Evolutionary conservation across 306 rosid genomes (phyloP).

Genomic region (Fragaria vesca): DNA sequence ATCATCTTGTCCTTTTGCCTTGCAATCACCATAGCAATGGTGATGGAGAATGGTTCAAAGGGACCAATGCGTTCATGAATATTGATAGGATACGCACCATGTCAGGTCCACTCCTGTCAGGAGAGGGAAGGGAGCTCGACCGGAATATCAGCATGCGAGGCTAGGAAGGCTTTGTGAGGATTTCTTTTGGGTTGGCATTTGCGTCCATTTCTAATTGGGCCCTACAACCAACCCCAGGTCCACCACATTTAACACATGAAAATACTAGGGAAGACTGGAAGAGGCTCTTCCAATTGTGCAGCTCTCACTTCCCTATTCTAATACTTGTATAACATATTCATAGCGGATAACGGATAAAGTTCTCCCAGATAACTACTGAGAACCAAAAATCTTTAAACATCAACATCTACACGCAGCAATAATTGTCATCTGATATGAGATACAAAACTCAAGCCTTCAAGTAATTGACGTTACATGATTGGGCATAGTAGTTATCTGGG

Average conservation of each 20-base stretch:
- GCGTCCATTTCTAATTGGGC: not conserved
- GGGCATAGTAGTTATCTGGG: not conserved
- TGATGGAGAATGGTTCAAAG: not conserved
- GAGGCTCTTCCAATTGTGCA: not conserved
- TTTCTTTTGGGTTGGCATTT: not conserved
- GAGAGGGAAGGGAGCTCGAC: no score
- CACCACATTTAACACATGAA: not conserved
- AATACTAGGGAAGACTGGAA: no score
- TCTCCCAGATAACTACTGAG: not conserved
- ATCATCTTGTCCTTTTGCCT: not conserved
- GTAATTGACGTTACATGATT: not conserved
- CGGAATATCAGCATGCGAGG: not conserved
- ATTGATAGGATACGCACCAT: not conserved
- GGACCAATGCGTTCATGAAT: not conserved
- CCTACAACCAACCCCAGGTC: not conserved
- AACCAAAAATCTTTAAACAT: not conserved
- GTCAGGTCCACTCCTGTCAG: not conserved
- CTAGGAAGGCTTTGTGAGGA: not conserved
- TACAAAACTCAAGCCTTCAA: slow-evolving; percentile 9
- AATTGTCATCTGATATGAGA: slow-evolving; percentile 10
- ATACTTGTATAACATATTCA: not conserved
- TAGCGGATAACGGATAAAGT: not conserved
- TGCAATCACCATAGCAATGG: not conserved
- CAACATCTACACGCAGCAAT: not conserved
- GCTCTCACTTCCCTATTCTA: not conserved